Conservation (phyloP, 1,284 basidiomycete genomes). For the Trametes sp. region DNA sequence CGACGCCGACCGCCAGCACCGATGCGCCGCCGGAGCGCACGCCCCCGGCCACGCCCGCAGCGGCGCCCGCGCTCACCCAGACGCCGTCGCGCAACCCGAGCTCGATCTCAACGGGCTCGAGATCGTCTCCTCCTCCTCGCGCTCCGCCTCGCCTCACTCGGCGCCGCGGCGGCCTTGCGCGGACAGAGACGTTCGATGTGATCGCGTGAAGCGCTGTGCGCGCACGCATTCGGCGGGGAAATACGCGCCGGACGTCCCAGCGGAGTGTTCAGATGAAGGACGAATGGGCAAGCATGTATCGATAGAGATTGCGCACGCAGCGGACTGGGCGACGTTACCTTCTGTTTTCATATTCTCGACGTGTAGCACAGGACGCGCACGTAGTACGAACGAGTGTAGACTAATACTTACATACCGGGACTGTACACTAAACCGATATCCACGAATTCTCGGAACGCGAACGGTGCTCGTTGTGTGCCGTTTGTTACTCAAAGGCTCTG, state of each 20-base stretch:
- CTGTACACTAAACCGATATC: not conserved
- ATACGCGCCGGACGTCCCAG: too few relatives aligned
- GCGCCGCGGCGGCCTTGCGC: conserved; percentile 11
- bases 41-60: conserved; percentile 4
- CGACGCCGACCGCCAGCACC: not conserved
- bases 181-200: conserved; percentile 21
- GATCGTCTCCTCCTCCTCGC: conserved; percentile 17
- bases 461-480: too few relatives aligned
- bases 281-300: conserved; percentile 7
- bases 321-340: not conserved
- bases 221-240: not conserved
- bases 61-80: not conserved
- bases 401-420: not conserved
- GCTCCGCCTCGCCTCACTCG: not conserved
- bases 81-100: conserved; percentile 9
- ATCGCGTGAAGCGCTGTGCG: conserved; percentile 8
- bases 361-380: not conserved
- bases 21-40: conserved; percentile 12
- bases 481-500: too few relatives aligned
- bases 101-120: conserved; percentile 13
- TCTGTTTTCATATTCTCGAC: not conserved
- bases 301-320: not conserved
- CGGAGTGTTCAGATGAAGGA: not conserved
- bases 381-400: conserved; percentile 1
- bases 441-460: not conserved